Conservation (phyloP, 768 basidiomycete species). For the Trametes cubensis region DNA sequence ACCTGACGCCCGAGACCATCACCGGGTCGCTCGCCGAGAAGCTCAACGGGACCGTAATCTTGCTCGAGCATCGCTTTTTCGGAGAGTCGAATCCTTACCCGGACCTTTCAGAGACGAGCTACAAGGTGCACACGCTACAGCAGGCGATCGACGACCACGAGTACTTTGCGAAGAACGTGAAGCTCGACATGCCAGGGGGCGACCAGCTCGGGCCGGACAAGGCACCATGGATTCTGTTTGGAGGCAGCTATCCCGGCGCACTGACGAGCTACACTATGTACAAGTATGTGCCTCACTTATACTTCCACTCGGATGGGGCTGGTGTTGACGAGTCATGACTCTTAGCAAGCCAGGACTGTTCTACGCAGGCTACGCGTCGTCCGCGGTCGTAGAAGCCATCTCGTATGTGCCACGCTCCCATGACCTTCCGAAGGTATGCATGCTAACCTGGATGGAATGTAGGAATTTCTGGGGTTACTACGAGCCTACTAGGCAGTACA, state of each 20-base stretch:
- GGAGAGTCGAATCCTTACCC: constrained; percentile 72
- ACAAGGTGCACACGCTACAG: constrained; percentile 65
- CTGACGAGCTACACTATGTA: constrained; percentile 69
- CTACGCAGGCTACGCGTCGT: constrained; percentile 65
- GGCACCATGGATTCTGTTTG: constrained; percentile 47
- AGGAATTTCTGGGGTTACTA: constrained; percentile 74
- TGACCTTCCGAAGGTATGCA: too few relatives aligned
- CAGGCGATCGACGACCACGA: constrained; percentile 76
- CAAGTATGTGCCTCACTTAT: constrained; percentile 45
- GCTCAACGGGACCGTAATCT: constrained; percentile 60
- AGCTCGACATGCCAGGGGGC: constrained; percentile 68
- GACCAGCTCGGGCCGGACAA: constrained; percentile 57
- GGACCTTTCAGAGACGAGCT: constrained; percentile 59
- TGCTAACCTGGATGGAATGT: neutral
- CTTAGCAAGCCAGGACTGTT: constrained; percentile 61
- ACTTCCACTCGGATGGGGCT: too few relatives aligned
- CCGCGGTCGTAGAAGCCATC: constrained; percentile 67
- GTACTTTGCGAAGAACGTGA: constrained; percentile 67
- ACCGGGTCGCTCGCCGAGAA: constrained; percentile 68
- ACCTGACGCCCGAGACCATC: constrained; percentile 65
- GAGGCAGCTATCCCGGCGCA: constrained; percentile 49
- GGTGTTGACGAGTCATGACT: neutral
- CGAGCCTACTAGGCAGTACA: constrained; percentile 66
- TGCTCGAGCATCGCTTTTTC: constrained; percentile 76
- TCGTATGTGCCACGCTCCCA: constrained; percentile 28